Conservation (phyloP, 2,329 filamentous ascomycete genomes). For the Aspergillus latus region DNA sequence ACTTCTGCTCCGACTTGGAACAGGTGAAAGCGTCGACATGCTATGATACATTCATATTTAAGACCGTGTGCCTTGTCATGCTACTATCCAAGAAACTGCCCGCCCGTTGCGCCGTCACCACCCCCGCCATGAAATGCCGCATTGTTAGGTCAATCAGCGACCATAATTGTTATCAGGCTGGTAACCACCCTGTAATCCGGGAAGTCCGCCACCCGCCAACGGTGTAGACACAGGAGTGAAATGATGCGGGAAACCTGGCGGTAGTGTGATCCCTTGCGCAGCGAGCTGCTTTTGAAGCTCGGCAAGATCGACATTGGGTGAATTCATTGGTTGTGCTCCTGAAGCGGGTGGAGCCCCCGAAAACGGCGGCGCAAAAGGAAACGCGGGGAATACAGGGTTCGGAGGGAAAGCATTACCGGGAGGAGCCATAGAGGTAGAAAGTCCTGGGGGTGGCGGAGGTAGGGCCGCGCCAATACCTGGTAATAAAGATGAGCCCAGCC, state of each 20-base stretch:
- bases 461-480: slow-evolving; percentile 51
- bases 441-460: slow-evolving; percentile 34
- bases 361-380: slow-evolving; percentile 44
- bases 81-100: slow-evolving; percentile 15
- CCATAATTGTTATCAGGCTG: slow-evolving; percentile 37
- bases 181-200: slow-evolving; percentile 37
- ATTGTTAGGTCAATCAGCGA: slow-evolving; percentile 44
- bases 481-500: slow-evolving; percentile 44
- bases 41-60: slow-evolving; percentile 16
- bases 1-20: not conserved
- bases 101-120: slow-evolving; percentile 30
- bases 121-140: not conserved
- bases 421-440: slow-evolving; percentile 40
- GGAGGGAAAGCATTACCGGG: slow-evolving; percentile 28
- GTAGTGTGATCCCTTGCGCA: slow-evolving; percentile 37
- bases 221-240: slow-evolving; percentile 38
- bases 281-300: slow-evolving; percentile 41
- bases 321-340: slow-evolving; percentile 45
- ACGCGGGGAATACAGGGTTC: slow-evolving; percentile 38
- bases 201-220: slow-evolving; percentile 30
- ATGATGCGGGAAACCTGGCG: slow-evolving; percentile 39
- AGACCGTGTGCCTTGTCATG: not conserved
- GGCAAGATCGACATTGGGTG: slow-evolving; percentile 30
- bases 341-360: slow-evolving; percentile 48
- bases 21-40: slow-evolving; percentile 2